Conservation (phyloP, 2,329 filamentous ascomycete genomes). For the Ramularia endophylla region DNA sequence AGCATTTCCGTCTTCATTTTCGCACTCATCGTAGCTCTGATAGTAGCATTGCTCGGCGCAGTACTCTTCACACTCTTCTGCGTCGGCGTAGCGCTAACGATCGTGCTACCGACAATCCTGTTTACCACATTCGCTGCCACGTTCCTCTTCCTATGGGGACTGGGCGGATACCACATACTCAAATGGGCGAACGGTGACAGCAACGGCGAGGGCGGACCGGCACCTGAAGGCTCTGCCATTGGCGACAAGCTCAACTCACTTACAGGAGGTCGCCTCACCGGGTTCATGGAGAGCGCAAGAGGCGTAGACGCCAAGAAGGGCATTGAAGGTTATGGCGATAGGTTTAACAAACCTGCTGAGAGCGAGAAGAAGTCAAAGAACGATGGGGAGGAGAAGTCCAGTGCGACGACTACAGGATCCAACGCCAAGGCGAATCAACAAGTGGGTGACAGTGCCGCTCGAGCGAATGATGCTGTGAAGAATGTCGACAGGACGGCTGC, state of each 20-base stretch:
- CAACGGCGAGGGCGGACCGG: constrained; percentile 11
- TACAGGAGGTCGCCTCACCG: constrained; percentile 34
- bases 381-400: constrained; percentile 5
- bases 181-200: constrained; percentile 32
- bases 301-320: constrained; percentile 17
- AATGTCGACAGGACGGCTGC: constrained; percentile 13
- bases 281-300: constrained; percentile 28
- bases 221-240: constrained; percentile 29
- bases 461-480: constrained; percentile 17
- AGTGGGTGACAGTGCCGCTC: constrained; percentile 16
- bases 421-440: constrained; percentile 14
- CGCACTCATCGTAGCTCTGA: constrained; percentile 54
- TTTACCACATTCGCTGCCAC: constrained; percentile 57
- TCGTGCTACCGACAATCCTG: constrained; percentile 64
- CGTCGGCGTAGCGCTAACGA: constrained; percentile 58
- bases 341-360: constrained; percentile 12
- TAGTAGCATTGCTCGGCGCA: constrained; percentile 46
- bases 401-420: constrained; percentile 3
- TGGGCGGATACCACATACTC: constrained; percentile 52
- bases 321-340: constrained; percentile 17
- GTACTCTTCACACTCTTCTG: constrained; percentile 61
- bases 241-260: constrained; percentile 38
- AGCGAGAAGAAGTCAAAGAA: constrained; percentile 8
- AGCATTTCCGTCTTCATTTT: constrained; percentile 56
- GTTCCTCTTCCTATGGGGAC: constrained; percentile 62